Evolutionary conservation across 495 filamentous ascomycete species (phyloP), one percentile per base, ranked within the genome.

Genomic region (Tuber magnatum): DNA sequence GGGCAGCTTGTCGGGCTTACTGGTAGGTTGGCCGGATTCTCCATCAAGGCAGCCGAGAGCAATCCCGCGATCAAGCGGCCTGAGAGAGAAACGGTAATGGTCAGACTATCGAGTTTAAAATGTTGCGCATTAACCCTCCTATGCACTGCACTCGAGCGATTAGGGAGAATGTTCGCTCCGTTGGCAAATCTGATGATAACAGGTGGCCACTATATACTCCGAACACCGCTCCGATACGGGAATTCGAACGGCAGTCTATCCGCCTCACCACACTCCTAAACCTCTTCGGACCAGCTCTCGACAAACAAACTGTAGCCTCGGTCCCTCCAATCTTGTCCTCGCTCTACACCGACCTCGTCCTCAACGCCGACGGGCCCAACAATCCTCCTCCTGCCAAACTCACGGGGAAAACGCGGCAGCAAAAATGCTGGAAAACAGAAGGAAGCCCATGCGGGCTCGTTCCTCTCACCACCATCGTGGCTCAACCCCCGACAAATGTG

Each of bases 261-360:
- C 75, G 81, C 46, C 78, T 79, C 35, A 81, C 72, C 46, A 70
- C 74, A 10, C 77, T 82, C 10, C 46, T 82, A 42, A 80, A 80
- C 22, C 73, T 75, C 35, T 78, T 80, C n/a, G 78, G 78, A n/a
- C 70, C 69, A 16, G 78, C 75, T 2, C 61, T 78, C 41, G 48
- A 71, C 22, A 77, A 75, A 56, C 41, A 39, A 20, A 77, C 46
- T 38, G 72, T 77, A 20, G 32, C 73, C 28, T 70, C 71, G 18
- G 65, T 82, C 24, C 61, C 77, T 65, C 35, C 74, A 20, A 68
- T 82, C 24, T 69, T 83, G 20, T 48, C 39, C 4, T 35, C 44
- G 24, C 43, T 65, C 68, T 80, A 79, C 40, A 73, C 75, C 18
- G 81, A 80, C 44, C 76, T 83, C 32, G 71, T 82, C n/a, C n/a